Evolutionary conservation across 1,139 yeast species (phyloP).

Genomic region (Debaryomycetaceae sp.): DNA sequence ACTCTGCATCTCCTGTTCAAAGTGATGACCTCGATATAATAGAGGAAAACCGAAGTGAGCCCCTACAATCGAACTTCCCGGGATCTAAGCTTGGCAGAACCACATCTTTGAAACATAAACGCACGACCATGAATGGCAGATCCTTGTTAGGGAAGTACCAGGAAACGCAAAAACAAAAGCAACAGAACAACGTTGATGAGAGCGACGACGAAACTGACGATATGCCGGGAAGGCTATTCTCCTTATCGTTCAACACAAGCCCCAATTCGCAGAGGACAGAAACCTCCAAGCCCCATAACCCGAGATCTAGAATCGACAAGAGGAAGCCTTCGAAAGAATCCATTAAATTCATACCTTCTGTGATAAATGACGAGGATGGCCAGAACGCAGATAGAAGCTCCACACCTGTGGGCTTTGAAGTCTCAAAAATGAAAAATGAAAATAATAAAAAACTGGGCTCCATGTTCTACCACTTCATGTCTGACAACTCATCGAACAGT

Average conservation of each 20-base stretch:
- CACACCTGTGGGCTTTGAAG: slow-evolving; percentile 3
- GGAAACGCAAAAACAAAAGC: slow-evolving; percentile 11
- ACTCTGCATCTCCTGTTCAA: slow-evolving; percentile 8
- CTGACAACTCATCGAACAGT: slow-evolving; percentile 8
- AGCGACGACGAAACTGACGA: slow-evolving; percentile 9
- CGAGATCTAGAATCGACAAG: slow-evolving; percentile 3
- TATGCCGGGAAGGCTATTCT: slow-evolving; percentile 15
- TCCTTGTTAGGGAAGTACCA: slow-evolving; percentile 26
- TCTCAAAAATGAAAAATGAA: background rate
- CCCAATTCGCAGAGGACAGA: background rate
- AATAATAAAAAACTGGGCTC: slow-evolving; percentile 16
- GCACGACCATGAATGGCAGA: slow-evolving; percentile 19
- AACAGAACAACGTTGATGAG: background rate
- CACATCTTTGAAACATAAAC: slow-evolving; percentile 28
- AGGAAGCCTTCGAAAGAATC: slow-evolving; percentile 15
- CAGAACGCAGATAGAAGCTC: slow-evolving; percentile 2
- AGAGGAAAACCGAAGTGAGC: slow-evolving; percentile 16
- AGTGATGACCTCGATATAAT: slow-evolving; percentile 25
- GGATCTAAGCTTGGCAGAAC: slow-evolving; percentile 17
- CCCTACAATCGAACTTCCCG: slow-evolving; percentile 7
- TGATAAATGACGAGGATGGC: slow-evolving; percentile 6
- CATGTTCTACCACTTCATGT: slow-evolving; percentile 34
- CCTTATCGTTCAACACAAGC: slow-evolving; percentile 19
- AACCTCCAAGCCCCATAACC: slow-evolving; percentile 6
- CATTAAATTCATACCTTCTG: slow-evolving; percentile 31